Base-by-base conservation (phyloP, 2,329 filamentous ascomycete genomes). In the Epichloe scottii region DNA sequence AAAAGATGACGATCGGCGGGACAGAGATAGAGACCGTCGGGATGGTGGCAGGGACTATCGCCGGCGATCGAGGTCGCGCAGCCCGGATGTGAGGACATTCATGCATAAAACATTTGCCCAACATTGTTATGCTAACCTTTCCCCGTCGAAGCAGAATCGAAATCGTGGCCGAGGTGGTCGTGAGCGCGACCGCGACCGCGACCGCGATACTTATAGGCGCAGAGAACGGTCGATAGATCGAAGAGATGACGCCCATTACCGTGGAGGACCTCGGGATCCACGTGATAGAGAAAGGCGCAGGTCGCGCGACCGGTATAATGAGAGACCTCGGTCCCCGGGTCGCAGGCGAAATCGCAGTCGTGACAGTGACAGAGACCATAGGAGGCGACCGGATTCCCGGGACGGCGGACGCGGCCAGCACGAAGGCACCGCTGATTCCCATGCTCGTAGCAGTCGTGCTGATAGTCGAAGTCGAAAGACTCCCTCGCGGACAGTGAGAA, bases 361-460 rank as follows among this genome's bases (percentile, higher is more conserved):
- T 60, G 86, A 89, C 49, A 75, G 64, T 54, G 71, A 74, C 50
- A 67, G 82, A 64, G 82, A 87, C 60, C 73, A 80, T 60, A 82
- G 82, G 61, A 83, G 82, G 71, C 82, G 83, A 76, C 86, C 88
- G 68, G 84, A 83, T 62, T 87, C 82, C 66, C 79, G 78, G 66
- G 84, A 87, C 62, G 78, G 77, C 65, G 72, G 69, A 62, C 77
- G 75, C 64, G 76, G 74, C 59, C 79, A 79, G 64, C 79, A 79
- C 66, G 85, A 85, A 66, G 80, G 77, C 67, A 85, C 85, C 68
- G 76, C 80, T 76, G 85, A 89, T 70, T 82, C 83, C 60, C 78
- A 76, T 67, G 67, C 76, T 62, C 81, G 82, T 66, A 77, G 73
- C 69, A 82, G 77, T 73, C 79, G 78, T 65, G 84, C 82, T 60